Evolutionary conservation across 208 protist genomes (phyloP), one percentile per base, ranked within the genome.

Genomic region (Acanthamoeba quina): DNA sequence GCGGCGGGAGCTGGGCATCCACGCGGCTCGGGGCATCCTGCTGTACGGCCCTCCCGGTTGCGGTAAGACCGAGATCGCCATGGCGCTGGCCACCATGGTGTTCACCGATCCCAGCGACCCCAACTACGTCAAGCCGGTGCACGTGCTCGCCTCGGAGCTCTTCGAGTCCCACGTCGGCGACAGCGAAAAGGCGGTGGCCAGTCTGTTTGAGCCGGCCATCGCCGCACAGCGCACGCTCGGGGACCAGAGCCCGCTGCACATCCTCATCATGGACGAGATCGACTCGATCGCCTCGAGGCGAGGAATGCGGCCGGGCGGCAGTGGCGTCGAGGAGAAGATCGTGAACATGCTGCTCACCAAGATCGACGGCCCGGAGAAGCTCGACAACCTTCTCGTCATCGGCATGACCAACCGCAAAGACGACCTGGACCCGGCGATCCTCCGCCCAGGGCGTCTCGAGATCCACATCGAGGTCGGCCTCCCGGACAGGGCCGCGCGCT

Each of bases 251-350:
- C 21, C 97, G 11, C 99, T 99, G 24, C 99, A 99, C 95, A 96
- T 99, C n/a, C 99, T 99, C 94, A 99, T 99, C 96, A 99, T 99
- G 99, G 99, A 99, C 96, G 99, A 99, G 95, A 99, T 99, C 95
- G 99, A 99, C 97, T 99, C 98, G 9, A 99, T 99, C 95, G 99
- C 99, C 92, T 98, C 98, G 15, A 96, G 97, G 10, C 98, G 99
- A 52, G 96, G 98, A 24, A 98, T 99, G 74, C 60, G 86, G 68
- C 98, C 97, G 0, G 96, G 97, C 21, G 96, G 97, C 92, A 96
- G 96, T 56, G 98, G 97, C 89, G 95, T 97, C 66, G 90, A 58
- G 31, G 94, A 96, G 70, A 41, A 96, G 62, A 99, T 99, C 97
- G 98, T 99, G 54, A 99, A 99, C n/a, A 99, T 99, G 99, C 97